phyloP scores from a whole-genome alignment of 805 yeast species.

The Debaryomyces maramus region DNA sequence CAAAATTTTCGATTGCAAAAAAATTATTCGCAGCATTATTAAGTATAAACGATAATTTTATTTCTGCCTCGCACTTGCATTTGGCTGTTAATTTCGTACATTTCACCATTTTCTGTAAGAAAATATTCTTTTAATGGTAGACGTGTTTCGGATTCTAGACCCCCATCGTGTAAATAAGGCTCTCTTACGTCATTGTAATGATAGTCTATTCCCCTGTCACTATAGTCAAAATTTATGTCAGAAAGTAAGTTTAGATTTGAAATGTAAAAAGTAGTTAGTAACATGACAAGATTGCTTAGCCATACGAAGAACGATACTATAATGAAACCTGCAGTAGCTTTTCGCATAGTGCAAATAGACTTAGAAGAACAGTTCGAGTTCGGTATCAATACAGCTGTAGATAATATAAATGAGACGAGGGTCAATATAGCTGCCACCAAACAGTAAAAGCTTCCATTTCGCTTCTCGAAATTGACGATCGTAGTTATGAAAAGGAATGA shows the following conservation, averaged over 20 bases:
- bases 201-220: slow-evolving; percentile 18
- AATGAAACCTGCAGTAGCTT: slow-evolving; percentile 37
- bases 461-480: slow-evolving; percentile 38
- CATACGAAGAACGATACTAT: slow-evolving; percentile 40
- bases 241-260: slow-evolving; percentile 32
- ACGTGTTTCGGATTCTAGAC: slow-evolving; percentile 9
- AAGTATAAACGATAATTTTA: slow-evolving; percentile 32
- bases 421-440: slow-evolving; percentile 33
- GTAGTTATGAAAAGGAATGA: slow-evolving; percentile 36
- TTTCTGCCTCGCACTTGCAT: slow-evolving; percentile 21
- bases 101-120: slow-evolving; percentile 31
- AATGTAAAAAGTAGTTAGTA: slow-evolving; percentile 39
- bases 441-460: slow-evolving; percentile 44
- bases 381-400: slow-evolving; percentile 27
- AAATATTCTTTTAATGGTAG: slow-evolving; percentile 26
- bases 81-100: slow-evolving; percentile 24
- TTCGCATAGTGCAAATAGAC: slow-evolving; percentile 30
- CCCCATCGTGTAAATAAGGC: background rate
- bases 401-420: slow-evolving; percentile 34
- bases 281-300: slow-evolving; percentile 37
- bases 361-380: slow-evolving; percentile 17
- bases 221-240: slow-evolving; percentile 34
- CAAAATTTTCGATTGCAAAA: slow-evolving; percentile 1
- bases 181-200: slow-evolving; percentile 11
- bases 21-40: slow-evolving; percentile 7